A percentile compares a stretch with the other conserved stretches of the same genome.
These are phyloP conservation scores for Baudoinia panamericana DNA, from an alignment of 495 filamentous ascomycete species.

Conservation along the genomic window DNA sequence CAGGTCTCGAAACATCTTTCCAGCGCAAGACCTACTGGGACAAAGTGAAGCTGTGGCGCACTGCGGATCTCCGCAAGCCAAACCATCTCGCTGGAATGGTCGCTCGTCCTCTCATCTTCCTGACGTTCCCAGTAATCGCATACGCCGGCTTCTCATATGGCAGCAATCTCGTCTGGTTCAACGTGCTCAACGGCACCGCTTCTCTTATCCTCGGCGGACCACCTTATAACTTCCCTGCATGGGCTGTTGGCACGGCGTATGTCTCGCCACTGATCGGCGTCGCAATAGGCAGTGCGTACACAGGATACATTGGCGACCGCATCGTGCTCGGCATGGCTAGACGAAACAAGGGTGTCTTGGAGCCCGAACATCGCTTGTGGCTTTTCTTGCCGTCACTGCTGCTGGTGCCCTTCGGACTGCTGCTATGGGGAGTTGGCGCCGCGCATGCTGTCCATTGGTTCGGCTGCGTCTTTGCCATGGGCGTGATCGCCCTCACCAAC, in stretches of 20 bases:
- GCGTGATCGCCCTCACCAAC: conserved; percentile 43
- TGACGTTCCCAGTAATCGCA: conserved; percentile 49
- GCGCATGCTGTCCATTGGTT: conserved; percentile 34
- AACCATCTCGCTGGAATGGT: conserved; percentile 42
- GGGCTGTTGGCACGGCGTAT: conserved; percentile 51
- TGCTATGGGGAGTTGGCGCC: conserved; percentile 59
- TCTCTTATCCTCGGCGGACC: conserved; percentile 44
- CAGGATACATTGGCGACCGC: conserved; percentile 46
- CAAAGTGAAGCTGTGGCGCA: conserved; percentile 37
- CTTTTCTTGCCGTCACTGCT: conserved; percentile 42
- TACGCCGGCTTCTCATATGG: conserved; percentile 57
- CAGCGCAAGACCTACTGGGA: conserved; percentile 36
- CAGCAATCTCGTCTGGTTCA: conserved; percentile 51
- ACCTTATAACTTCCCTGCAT: conserved; percentile 46
- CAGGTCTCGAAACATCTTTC: neutral
- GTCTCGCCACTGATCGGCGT: conserved; percentile 46
- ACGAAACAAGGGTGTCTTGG: conserved; percentile 48
- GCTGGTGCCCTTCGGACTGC: conserved; percentile 42
- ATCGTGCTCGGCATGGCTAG: conserved; percentile 45
- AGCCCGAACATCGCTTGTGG: conserved; percentile 52
- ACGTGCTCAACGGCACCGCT: conserved; percentile 51
- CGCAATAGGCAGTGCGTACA: conserved; percentile 34
- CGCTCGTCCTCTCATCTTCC: conserved; percentile 33
- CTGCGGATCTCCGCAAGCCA: conserved; percentile 19
- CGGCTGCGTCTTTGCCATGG: conserved; percentile 49